Conservation (phyloP, 2,329 filamentous ascomycete species). For the Aspergillus sp. region DNA sequence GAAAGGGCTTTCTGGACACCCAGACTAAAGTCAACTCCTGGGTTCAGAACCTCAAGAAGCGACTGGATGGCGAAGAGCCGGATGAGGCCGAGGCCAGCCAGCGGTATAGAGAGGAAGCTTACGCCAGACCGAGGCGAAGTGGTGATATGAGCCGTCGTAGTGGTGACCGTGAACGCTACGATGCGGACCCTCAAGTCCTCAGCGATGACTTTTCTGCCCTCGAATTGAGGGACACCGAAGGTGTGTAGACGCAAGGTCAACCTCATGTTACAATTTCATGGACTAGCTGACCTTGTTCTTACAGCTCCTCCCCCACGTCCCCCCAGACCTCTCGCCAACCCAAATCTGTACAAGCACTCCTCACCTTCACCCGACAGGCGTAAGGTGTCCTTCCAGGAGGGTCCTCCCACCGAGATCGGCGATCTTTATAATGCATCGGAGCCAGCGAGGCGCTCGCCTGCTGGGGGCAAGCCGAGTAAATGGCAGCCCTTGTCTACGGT, state of each 20-base stretch:
- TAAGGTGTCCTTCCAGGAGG: constrained; percentile 59
- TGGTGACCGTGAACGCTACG: constrained; percentile 86
- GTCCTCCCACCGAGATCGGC: constrained; percentile 76
- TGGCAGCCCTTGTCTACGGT: constrained; percentile 92
- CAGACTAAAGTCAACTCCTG: constrained; percentile 90
- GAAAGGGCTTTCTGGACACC: constrained; percentile 91
- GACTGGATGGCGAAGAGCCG: constrained; percentile 82
- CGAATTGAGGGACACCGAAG: constrained; percentile 62
- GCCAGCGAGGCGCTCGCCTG: constrained; percentile 53
- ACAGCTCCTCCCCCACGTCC: constrained; percentile 54
- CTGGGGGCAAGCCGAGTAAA: constrained; percentile 75
- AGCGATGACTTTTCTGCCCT: constrained; percentile 80
- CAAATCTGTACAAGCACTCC: constrained; percentile 74
- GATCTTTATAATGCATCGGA: constrained; percentile 66
- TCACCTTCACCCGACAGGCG: constrained; percentile 53
- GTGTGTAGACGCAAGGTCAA: constrained; percentile 29
- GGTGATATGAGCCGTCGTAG: constrained; percentile 68
- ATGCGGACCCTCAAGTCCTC: constrained; percentile 87
- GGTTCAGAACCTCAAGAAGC: constrained; percentile 90
- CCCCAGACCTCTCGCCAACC: constrained; percentile 69
- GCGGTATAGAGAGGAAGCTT: constrained; percentile 34
- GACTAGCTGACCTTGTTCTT: constrained; percentile 1
- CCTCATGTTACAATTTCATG: neutral
- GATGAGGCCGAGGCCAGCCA: constrained; percentile 51
- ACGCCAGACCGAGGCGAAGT: constrained; percentile 56